Base-by-base conservation (phyloP, 441 rosid species). In the Brassica balearica region DNA sequence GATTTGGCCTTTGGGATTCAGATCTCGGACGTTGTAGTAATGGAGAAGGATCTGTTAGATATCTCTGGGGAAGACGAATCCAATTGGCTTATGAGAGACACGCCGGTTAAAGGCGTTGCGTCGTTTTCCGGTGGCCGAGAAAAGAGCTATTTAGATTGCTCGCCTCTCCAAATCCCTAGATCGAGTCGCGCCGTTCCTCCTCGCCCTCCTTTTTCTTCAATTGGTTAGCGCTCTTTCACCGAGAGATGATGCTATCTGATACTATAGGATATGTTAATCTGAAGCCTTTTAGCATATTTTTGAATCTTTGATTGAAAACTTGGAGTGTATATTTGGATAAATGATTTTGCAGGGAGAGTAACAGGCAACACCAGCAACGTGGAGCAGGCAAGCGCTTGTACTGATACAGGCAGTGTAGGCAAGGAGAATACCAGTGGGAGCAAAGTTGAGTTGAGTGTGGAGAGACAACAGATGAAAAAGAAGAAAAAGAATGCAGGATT, bases 381-480 rank as follows among this genome's bases (percentile, higher is more conserved):
- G 60, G 79, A 71, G 77, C 73, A 71, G 65, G n/a, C 79, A 8
- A 36, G 82, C 36, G 14, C 77, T 75, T 69, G 81, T 7, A 22
- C 70, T 2, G 25, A 70, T n/a, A 72, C 53, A 77, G 87, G 83
- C 17, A 76, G 70, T 55, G 65, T 74, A 38, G 75, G 77, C 60
- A 87, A 87, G 79, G 94, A 88, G 79, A 91, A 88, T 74, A 64
- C 41, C 38, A 81, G 53, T 80, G 51, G 38, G 53, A 85, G 70
- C 85, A 91, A 85, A 80, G 29, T 77, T 59, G 94, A 90, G 71
- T 87, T 93, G 65, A 85, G 81, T 19, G 60, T 92, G 72, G 97
- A 91, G 80, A 88, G 90, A 3, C 97, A 89, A 36, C 80, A 82
- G 82, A 94, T 92, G 98, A 96, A 96, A 84, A 90, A 90, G 90